These are phyloP conservation scores for Oryza officinalis DNA, from an alignment of 176 grass and related monocot genomes.

Conservation along the genomic window DNA sequence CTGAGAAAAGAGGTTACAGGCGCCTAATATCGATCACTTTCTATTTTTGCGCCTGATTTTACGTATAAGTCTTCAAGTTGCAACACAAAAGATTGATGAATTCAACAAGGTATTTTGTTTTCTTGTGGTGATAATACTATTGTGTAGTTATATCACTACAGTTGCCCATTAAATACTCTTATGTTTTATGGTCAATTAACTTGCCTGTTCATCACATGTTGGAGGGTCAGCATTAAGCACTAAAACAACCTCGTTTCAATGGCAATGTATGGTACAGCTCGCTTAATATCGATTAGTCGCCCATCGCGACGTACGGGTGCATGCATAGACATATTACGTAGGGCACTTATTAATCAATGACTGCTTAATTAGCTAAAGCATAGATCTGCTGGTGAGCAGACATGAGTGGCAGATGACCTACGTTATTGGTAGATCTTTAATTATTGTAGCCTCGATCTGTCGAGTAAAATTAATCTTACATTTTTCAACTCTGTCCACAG, in stretches of 20 bases:
- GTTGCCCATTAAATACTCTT: too few species aligned
- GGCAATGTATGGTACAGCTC: not conserved
- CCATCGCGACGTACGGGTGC: not conserved
- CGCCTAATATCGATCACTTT: too few species aligned
- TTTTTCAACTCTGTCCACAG: too few species aligned
- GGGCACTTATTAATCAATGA: not conserved
- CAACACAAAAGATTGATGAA: too few species aligned
- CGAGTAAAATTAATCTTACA: not conserved
- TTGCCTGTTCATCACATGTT: not conserved
- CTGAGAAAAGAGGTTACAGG: too few species aligned
- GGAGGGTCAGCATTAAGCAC: not conserved
- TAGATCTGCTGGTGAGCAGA: conserved; percentile 4
- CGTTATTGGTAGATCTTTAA: conserved; percentile 29
- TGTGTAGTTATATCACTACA: too few species aligned
- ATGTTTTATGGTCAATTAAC: too few species aligned
- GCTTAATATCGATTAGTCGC: not conserved
- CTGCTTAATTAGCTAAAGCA: conserved; percentile 4
- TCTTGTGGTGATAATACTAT: too few species aligned
- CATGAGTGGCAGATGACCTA: conserved; percentile 12
- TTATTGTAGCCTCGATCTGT: not conserved
- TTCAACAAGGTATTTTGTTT: too few species aligned
- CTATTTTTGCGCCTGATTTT: too few species aligned
- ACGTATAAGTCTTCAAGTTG: too few species aligned
- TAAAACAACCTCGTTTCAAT: not conserved
- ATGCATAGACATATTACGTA: not conserved